A percentile compares a stretch with the other conserved stretches of the same genome.
Conservation (phyloP, 78 protist genomes). For the Pigoraptor vietnamica region DNA sequence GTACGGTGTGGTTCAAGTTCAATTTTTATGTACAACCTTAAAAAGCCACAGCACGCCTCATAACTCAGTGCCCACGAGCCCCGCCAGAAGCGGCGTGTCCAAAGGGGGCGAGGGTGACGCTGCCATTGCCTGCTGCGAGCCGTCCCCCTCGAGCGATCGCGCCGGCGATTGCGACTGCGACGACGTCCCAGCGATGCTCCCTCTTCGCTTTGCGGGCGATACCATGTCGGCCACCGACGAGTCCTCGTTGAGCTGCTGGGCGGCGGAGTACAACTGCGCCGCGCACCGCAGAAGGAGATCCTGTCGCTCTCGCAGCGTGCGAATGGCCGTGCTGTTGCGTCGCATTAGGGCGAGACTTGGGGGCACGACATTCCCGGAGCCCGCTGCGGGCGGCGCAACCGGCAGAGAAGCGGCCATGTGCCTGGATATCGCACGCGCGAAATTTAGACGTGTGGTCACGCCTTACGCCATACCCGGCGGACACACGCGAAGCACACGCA, state of each 20-base stretch:
- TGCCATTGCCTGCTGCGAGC: too few relatives aligned
- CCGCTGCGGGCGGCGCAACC: neutral
- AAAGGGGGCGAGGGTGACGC: too few relatives aligned
- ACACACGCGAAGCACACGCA: too few relatives aligned
- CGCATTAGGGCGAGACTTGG: neutral
- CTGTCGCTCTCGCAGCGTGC: neutral
- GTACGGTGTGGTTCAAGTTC: too few relatives aligned
- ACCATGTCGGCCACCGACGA: neutral
- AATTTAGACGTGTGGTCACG: too few relatives aligned
- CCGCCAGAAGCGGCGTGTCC: too few relatives aligned
- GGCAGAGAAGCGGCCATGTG: neutral
- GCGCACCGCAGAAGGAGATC: neutral
- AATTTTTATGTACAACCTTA: too few relatives aligned
- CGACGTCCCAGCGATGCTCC: neutral
- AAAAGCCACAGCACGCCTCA: too few relatives aligned
- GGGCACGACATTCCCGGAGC: neutral
- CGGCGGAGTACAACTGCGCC: neutral
- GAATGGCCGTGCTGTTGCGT: neutral
- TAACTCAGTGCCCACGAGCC: too few relatives aligned
- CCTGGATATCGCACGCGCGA: neutral
- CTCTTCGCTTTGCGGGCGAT: neutral
- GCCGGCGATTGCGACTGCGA: too few relatives aligned
- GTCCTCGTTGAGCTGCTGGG: neutral
- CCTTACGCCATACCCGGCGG: too few relatives aligned
- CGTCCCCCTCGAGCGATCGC: too few relatives aligned